Evolutionary conservation across 2,329 filamentous ascomycete genomes (phyloP).

Genomic region (Colletotrichum lentis): DNA sequence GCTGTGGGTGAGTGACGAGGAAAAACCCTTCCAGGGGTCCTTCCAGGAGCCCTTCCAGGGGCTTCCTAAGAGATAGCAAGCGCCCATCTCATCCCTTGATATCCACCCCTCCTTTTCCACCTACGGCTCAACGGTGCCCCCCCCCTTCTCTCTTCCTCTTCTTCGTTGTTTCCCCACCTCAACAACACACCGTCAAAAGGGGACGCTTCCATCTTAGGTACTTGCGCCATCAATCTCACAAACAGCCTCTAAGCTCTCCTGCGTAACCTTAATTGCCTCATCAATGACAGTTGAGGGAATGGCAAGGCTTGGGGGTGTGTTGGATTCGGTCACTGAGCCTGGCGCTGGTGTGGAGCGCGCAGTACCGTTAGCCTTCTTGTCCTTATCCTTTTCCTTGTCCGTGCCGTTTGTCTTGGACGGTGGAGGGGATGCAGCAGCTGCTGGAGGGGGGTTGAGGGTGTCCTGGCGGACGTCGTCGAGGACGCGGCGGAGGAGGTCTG

Average conservation of each 20-base stretch:
- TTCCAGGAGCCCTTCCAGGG: no score
- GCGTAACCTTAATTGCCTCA: constrained; percentile 67
- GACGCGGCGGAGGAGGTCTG: constrained; percentile 66
- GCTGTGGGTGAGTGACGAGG: background rate
- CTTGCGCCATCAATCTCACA: constrained; percentile 48
- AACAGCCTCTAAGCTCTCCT: constrained; percentile 65
- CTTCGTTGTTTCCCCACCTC: background rate
- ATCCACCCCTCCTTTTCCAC: background rate
- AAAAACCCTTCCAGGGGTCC: no score
- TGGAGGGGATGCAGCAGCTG: constrained; percentile 41
- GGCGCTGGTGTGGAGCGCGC: constrained; percentile 22
- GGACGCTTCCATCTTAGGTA: background rate
- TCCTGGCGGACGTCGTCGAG: constrained; percentile 69
- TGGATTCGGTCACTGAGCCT: constrained; percentile 29
- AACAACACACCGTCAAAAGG: background rate
- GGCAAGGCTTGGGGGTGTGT: constrained; percentile 55
- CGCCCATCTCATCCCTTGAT: background rate
- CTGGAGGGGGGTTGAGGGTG: constrained; percentile 48
- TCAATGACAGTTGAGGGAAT: constrained; percentile 68
- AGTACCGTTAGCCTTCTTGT: constrained; percentile 34
- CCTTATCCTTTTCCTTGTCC: constrained; percentile 27
- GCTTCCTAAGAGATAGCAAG: background rate
- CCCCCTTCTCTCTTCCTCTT: background rate
- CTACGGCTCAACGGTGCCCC: background rate
- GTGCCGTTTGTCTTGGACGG: constrained; percentile 44